These are phyloP conservation scores for Spergularia marina DNA, from an alignment of 148 eudicot species.

Conservation along the genomic window DNA sequence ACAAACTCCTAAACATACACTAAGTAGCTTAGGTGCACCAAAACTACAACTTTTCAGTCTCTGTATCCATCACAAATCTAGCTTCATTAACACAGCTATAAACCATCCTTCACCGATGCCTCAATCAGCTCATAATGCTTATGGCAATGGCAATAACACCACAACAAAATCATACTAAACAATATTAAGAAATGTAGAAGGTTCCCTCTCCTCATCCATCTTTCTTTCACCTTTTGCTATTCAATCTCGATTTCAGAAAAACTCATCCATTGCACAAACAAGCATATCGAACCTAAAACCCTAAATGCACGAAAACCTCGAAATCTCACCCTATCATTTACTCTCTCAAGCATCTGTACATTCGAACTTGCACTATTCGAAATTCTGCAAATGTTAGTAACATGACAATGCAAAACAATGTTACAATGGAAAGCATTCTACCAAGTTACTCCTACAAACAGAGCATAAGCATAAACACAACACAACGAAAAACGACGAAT, in stretches of 20 bases:
- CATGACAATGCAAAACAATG: neutral
- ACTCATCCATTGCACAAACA: neutral
- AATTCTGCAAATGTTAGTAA: neutral
- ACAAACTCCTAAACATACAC: neutral
- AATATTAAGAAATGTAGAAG: too few species aligned
- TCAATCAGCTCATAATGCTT: neutral
- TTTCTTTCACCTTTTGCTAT: neutral
- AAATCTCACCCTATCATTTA: too few species aligned
- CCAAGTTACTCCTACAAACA: neutral
- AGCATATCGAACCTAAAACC: neutral
- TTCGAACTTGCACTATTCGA: too few species aligned
- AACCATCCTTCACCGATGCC: neutral
- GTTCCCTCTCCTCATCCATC: neutral
- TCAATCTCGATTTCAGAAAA: neutral
- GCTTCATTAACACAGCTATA: neutral
- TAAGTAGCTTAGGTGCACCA: neutral
- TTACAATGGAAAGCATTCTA: neutral
- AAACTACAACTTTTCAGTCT: neutral
- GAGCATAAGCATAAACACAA: neutral
- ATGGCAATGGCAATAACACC: neutral
- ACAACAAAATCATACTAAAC: neutral
- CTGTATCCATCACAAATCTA: neutral
- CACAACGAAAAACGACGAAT: neutral
- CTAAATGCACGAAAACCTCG: too few species aligned
- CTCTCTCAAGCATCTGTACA: too few species aligned